A percentile compares a stretch with the other conserved stretches of the same genome.
Evolutionary conservation across 2,329 filamentous ascomycete species (phyloP).

Genomic region (Apiospora arundinis): DNA sequence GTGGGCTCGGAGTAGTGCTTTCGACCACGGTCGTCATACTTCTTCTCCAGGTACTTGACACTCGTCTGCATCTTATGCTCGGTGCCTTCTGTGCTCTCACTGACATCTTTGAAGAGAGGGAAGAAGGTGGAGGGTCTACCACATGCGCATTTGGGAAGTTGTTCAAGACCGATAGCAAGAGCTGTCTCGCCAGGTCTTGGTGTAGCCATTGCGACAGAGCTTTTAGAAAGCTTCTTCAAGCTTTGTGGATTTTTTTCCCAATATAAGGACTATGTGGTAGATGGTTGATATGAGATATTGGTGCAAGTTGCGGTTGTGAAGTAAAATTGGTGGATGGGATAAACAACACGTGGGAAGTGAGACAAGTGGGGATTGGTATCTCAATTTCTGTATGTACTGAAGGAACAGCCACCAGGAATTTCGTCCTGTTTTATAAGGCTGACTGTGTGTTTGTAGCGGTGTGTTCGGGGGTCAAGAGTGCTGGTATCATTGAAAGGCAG

Average conservation of each 20-base stretch:
- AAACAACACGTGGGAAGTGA: not conserved
- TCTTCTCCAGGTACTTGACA: conserved; percentile 36
- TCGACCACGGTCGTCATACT: conserved; percentile 35
- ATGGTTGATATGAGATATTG: not conserved
- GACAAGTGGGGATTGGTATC: not conserved
- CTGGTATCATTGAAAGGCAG: not conserved
- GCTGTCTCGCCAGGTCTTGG: not conserved
- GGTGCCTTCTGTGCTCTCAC: conserved; percentile 4
- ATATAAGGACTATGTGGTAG: not conserved
- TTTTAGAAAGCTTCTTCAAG: not conserved
- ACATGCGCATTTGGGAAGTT: not conserved
- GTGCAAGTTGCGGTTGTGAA: not conserved
- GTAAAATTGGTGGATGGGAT: not conserved
- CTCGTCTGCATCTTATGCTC: conserved; percentile 40
- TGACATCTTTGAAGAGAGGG: not conserved
- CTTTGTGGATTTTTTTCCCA: not conserved
- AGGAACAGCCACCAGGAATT: not conserved
- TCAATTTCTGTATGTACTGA: too few species aligned
- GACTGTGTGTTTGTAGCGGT: not conserved
- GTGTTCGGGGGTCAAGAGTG: not conserved
- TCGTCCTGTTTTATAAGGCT: not conserved
- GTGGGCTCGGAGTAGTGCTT: conserved; percentile 34
- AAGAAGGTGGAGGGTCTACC: not conserved
- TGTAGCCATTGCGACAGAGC: not conserved
- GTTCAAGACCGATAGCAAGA: too few species aligned